Evolutionary conservation across 2,329 filamentous ascomycete species (phyloP), one percentile per base, ranked within the genome.

Genomic region (Diaporthe caulivora): DNA sequence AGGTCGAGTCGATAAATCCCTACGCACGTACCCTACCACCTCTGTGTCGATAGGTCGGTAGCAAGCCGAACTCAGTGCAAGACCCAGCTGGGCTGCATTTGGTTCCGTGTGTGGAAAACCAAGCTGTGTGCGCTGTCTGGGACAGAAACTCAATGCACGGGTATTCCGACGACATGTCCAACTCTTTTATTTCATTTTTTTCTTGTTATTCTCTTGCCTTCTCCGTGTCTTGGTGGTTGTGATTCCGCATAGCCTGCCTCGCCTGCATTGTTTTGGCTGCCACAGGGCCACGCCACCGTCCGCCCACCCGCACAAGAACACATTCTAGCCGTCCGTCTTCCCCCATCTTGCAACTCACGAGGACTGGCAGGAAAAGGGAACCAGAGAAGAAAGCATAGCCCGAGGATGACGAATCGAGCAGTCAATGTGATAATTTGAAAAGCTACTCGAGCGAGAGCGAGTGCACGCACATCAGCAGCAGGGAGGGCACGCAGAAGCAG

Each of bases 231-330:
- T 65, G 60, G 42, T 65, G 44, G 44, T 65, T 65, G 60, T 34
- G 37, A 65, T 65, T 49, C 26, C 13, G 60, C 60, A 65, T 65
- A 49, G 42, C 60, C 44, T 49, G 44, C 62, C 29, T 67, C 31
- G 62, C 47, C 29, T 51, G 47, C 62, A 67, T 67, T 67, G 62
- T 67, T 67, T 67, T 47, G 62, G 62, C 62, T 53, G 62, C 47
- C 29, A 67, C 47, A 67, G 47, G 47, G 62, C 62, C 47, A 53
- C 62, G 62, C 44, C 62, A 65, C 31, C 44, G 47, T 37, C 44
- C n/a, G 62, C 13, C 62, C 62, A 40, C 29, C 62, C 51, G 60
- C 42, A 15, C 60, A 51, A 49, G 26, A 49, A 31, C 47, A 40
- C 15, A 13, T 40, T 31, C 18, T 24, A 24, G 62, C 13, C 24